These are phyloP conservation scores for Alternaria sp. DNA, from an alignment of 2,329 filamentous ascomycete species.

Conservation along the genomic window DNA sequence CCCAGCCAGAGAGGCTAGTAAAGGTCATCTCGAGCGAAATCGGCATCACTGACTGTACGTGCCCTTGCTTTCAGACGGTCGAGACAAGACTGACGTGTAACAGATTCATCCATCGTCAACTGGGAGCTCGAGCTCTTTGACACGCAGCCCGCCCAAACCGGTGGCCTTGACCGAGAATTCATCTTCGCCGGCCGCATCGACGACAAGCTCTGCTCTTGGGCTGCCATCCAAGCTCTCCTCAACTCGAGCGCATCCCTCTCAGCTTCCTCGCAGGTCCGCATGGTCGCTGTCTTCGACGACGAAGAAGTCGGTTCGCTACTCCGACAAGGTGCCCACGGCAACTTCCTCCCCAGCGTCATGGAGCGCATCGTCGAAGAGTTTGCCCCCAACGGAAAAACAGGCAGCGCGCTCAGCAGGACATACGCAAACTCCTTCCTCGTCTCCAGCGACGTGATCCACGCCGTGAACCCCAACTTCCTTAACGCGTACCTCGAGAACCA, in stretches of 20 bases:
- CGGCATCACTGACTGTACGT: slow-evolving; percentile 69
- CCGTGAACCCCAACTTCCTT: slow-evolving; percentile 93
- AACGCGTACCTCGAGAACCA: slow-evolving; percentile 84
- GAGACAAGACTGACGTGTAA: slow-evolving; percentile 4
- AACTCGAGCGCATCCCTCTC: slow-evolving; percentile 63
- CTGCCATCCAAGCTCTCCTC: slow-evolving; percentile 83
- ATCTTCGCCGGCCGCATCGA: slow-evolving; percentile 96
- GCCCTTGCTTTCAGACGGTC: neutral
- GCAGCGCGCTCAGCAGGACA: slow-evolving; percentile 75
- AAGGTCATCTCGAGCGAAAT: slow-evolving; percentile 81
- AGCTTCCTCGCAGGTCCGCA: slow-evolving; percentile 76
- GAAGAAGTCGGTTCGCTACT: slow-evolving; percentile 94
- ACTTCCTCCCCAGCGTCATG: slow-evolving; percentile 83
- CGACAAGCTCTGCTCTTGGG: slow-evolving; percentile 96
- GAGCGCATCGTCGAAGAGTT: slow-evolving; percentile 81
- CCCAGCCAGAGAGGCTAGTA: slow-evolving; percentile 85
- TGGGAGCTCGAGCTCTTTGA: slow-evolving; percentile 98
- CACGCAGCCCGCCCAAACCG: slow-evolving; percentile 80
- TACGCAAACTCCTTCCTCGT: slow-evolving; percentile 93
- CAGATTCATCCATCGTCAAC: slow-evolving; percentile 77
- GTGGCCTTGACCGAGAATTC: slow-evolving; percentile 88
- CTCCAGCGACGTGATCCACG: slow-evolving; percentile 91
- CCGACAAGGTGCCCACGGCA: slow-evolving; percentile 86
- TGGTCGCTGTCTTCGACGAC: slow-evolving; percentile 94
- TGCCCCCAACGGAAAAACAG: slow-evolving; percentile 54